phyloP scores from a whole-genome alignment of 169 alveolate species.

The Amoebophrya sp. region DNA sequence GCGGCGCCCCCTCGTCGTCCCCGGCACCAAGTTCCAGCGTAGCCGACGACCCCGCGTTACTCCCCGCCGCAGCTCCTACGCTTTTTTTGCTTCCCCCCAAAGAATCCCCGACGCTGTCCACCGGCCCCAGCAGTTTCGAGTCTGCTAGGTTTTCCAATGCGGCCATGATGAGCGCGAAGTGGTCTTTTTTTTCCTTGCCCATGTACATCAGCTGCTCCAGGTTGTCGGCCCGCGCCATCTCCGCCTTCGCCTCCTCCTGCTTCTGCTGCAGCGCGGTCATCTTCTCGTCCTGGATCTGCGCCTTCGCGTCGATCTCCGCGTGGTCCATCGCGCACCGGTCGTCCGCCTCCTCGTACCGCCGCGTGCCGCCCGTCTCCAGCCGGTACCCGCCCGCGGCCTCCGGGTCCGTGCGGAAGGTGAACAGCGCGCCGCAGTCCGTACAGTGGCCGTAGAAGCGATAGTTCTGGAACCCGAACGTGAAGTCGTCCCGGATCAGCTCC shows the following conservation, averaged over 20 bases:
- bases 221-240: background rate
- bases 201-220: background rate
- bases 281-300: background rate
- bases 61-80: background rate
- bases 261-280: background rate
- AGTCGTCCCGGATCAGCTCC: background rate
- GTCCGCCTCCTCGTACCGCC: background rate
- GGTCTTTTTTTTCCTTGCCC: background rate
- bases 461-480: background rate
- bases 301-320: background rate
- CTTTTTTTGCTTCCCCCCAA: too few relatives aligned
- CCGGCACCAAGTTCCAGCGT: background rate
- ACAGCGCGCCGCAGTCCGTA: background rate
- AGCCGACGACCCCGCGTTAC: background rate
- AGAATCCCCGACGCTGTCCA: background rate
- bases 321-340: background rate
- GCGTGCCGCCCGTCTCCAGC: background rate
- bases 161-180: background rate
- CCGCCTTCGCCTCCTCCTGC: background rate
- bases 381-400: background rate
- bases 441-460: background rate
- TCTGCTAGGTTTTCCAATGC: background rate
- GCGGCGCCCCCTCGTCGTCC: background rate
- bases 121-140: background rate
- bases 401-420: background rate